phyloP scores from a whole-genome alignment of 768 basidiomycete genomes.

The Agrocybe chaxingu region DNA sequence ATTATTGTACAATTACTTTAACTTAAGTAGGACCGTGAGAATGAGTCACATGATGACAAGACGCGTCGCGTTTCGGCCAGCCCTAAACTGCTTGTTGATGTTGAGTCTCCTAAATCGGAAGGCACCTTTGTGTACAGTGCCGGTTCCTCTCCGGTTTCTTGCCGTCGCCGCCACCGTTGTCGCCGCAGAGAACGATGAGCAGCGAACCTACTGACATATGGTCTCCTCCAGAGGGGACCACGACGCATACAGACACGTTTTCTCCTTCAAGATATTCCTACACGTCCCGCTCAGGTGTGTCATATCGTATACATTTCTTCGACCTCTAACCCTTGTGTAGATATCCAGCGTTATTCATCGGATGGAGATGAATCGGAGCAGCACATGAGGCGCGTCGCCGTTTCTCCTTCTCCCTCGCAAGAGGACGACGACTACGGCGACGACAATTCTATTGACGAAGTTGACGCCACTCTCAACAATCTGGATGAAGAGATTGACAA shows the following conservation, averaged over 20 bases:
- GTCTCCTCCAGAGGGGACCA: slow-evolving; percentile 63
- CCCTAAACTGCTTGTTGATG: slow-evolving; percentile 13
- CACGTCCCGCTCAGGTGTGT: slow-evolving; percentile 52
- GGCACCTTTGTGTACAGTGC: background rate
- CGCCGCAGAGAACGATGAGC: slow-evolving; percentile 26
- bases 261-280: slow-evolving; percentile 63
- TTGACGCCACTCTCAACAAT: slow-evolving; percentile 63
- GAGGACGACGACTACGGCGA: slow-evolving; percentile 42
- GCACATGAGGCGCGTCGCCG: slow-evolving; percentile 49
- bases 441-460: slow-evolving; percentile 65
- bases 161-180: slow-evolving; percentile 4
- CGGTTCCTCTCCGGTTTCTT: background rate
- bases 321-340: slow-evolving; percentile 21
- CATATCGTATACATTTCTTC: background rate
- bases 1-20: too few species aligned
- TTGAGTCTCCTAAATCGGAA: slow-evolving; percentile 10
- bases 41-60: slow-evolving; percentile 7
- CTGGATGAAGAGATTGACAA: slow-evolving; percentile 67
- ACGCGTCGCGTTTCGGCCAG: slow-evolving; percentile 10
- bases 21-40: too few species aligned
- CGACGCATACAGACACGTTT: slow-evolving; percentile 39
- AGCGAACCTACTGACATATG: slow-evolving; percentile 45
- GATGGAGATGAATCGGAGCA: slow-evolving; percentile 45
- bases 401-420: slow-evolving; percentile 47
- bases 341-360: slow-evolving; percentile 44